Evolutionary conservation across 73 alveolate species (phyloP).

Genomic region (Paramecium tetraurelia): DNA sequence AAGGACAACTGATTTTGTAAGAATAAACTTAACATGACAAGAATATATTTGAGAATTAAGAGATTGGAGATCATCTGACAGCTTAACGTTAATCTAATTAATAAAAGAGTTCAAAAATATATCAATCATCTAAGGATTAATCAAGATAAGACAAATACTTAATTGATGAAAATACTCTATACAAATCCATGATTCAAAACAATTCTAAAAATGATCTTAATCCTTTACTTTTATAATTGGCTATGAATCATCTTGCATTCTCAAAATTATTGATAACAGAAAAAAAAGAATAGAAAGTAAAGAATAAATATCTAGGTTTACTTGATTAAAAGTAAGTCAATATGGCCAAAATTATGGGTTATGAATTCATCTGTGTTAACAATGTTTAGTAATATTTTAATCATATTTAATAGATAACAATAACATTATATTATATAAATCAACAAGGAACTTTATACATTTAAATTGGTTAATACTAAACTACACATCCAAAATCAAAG

Average conservation of each 20-base stretch:
- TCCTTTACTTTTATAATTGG: neutral
- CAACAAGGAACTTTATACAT: neutral
- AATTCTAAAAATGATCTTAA: neutral
- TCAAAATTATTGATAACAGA: neutral
- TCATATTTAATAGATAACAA: neutral
- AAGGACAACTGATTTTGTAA: neutral
- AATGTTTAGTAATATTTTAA: neutral
- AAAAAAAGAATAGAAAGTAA: neutral
- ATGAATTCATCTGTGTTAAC: constrained; percentile 18
- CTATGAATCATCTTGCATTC: constrained; percentile 7
- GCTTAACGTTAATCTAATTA: neutral
- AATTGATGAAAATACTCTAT: neutral
- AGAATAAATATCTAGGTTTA: neutral
- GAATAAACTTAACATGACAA: neutral
- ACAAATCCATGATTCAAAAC: neutral
- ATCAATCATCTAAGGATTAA: neutral
- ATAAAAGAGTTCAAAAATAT: neutral
- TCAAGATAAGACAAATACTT: neutral
- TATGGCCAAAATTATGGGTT: neutral
- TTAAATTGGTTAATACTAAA: neutral
- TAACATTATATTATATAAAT: neutral
- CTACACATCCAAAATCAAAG: neutral
- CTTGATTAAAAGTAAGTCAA: neutral
- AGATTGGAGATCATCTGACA: neutral
- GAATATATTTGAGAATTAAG: neutral